Evolutionary conservation across 2,329 filamentous ascomycete species (phyloP).

Genomic region (Dothistroma pini): DNA sequence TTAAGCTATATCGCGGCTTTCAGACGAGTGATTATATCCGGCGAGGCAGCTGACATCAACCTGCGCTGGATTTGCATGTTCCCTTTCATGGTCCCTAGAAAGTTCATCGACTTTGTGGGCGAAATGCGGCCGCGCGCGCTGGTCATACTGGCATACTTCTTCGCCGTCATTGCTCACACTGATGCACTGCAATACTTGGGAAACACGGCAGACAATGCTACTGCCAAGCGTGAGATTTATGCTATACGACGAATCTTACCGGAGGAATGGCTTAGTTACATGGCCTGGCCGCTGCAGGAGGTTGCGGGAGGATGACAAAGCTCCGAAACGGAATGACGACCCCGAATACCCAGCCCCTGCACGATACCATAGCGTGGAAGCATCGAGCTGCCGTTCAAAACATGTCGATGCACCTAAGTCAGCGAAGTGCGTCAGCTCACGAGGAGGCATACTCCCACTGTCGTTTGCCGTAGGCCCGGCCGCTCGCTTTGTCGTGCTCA

Average conservation of each 20-base stretch:
- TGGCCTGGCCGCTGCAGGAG: conserved; percentile 31
- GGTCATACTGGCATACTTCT: conserved; percentile 36
- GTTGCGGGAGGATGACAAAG: conserved; percentile 17
- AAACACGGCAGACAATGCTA: conserved; percentile 25
- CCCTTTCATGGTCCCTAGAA: conserved; percentile 31
- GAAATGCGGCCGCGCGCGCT: conserved; percentile 34
- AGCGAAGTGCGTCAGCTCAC: no score
- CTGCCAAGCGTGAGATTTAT: conserved; percentile 27
- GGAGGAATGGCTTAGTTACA: conserved; percentile 31
- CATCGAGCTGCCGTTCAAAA: neutral
- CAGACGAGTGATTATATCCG: conserved; percentile 24
- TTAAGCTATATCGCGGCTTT: conserved; percentile 31
- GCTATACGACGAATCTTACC: conserved; percentile 29
- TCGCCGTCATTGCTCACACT: conserved; percentile 31
- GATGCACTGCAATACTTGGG: conserved; percentile 31
- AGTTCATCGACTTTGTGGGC: conserved; percentile 32
- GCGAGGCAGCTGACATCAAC: conserved; percentile 26
- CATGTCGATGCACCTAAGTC: no score
- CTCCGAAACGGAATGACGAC: no score
- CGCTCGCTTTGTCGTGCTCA: no score
- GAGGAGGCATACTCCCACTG: no score
- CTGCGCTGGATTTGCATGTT: conserved; percentile 34
- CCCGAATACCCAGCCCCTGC: neutral
- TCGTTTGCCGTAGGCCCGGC: no score
- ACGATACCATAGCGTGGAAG: neutral